Percentiles rank a stretch among this genome's conserved stretches.
Evolutionary conservation across 108 stramenopile species (phyloP).

Genomic region (Chaetoceros muelleri): DNA sequence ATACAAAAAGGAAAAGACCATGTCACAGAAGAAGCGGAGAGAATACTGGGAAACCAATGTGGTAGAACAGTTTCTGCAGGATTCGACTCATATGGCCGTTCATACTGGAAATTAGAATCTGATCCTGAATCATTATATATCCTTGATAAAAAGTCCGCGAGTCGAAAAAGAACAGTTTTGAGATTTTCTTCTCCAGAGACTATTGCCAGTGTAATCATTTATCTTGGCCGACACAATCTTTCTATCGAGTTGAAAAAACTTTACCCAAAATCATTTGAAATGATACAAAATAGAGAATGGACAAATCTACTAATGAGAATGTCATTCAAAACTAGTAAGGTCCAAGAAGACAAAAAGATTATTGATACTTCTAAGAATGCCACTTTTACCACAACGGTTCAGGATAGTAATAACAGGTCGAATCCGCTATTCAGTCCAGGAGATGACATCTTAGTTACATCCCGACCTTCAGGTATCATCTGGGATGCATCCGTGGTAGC

Average conservation of each 20-base stretch:
- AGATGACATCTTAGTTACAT: conserved; percentile 68
- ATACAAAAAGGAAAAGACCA: conserved; percentile 33
- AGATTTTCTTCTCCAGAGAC: conserved; percentile 47
- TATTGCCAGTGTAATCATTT: conserved; percentile 68
- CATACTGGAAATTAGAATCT: conserved; percentile 65
- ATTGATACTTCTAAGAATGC: conserved; percentile 1
- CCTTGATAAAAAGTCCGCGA: conserved; percentile 10
- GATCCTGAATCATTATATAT: conserved; percentile 59
- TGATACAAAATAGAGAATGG: conserved; percentile 47
- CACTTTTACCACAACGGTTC: conserved; percentile 3
- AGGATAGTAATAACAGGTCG: conserved; percentile 10
- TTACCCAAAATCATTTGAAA: conserved; percentile 35
- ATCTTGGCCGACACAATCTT: conserved; percentile 51
- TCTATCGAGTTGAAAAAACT: conserved; percentile 40
- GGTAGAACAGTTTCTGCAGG: conserved; percentile 73
- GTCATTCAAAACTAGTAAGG: background rate
- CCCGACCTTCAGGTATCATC: conserved; percentile 34
- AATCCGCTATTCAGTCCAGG: conserved; percentile 31
- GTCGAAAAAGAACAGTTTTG: background rate
- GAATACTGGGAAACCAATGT: conserved; percentile 46
- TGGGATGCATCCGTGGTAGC: conserved; percentile 64
- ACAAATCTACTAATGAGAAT: conserved; percentile 31
- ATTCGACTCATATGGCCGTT: conserved; percentile 40
- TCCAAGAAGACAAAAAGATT: conserved; percentile 3
- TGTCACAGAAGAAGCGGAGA: conserved; percentile 27